These are phyloP conservation scores for Nicotiana knightiana DNA, from an alignment of 257 asterid species.

Conservation along the genomic window DNA sequence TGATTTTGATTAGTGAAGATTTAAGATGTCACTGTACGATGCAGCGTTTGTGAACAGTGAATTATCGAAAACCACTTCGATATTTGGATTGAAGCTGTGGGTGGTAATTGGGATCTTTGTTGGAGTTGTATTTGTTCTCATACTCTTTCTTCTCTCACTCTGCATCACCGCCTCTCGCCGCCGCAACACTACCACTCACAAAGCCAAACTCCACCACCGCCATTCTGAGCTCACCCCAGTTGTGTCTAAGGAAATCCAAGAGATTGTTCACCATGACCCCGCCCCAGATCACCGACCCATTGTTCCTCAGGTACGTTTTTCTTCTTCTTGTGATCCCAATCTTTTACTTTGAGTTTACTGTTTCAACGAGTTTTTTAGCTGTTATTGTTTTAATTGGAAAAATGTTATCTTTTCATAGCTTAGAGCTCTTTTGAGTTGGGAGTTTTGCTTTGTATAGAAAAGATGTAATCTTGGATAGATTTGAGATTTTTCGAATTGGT, in stretches of 20 bases:
- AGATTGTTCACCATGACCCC: conserved; percentile 47
- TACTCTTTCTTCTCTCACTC: conserved; percentile 63
- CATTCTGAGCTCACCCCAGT: conserved; percentile 50
- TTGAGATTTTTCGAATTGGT: neutral
- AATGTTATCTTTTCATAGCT: neutral
- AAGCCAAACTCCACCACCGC: conserved; percentile 24
- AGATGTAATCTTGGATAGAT: neutral
- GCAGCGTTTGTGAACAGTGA: conserved; percentile 54
- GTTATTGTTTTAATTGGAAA: neutral
- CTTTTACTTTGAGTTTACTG: neutral
- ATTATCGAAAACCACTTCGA: conserved; percentile 69
- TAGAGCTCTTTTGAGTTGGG: neutral
- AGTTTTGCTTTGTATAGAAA: neutral
- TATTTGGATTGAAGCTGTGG: conserved; percentile 78
- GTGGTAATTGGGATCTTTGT: conserved; percentile 79
- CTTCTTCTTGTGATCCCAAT: neutral
- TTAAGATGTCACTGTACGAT: conserved; percentile 59
- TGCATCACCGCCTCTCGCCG: conserved; percentile 83
- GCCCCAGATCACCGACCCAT: conserved; percentile 65
- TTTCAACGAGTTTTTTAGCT: neutral
- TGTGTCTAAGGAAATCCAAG: conserved; percentile 71
- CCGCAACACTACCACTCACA: conserved; percentile 17
- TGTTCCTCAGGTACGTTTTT: conserved; percentile 38
- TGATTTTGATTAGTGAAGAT: neutral
- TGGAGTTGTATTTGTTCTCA: conserved; percentile 75